Percentiles rank a stretch among this genome's conserved stretches.
These are phyloP conservation scores for Allium fistulosum DNA, from an alignment of 106 monocot species.

Conservation along the genomic window DNA sequence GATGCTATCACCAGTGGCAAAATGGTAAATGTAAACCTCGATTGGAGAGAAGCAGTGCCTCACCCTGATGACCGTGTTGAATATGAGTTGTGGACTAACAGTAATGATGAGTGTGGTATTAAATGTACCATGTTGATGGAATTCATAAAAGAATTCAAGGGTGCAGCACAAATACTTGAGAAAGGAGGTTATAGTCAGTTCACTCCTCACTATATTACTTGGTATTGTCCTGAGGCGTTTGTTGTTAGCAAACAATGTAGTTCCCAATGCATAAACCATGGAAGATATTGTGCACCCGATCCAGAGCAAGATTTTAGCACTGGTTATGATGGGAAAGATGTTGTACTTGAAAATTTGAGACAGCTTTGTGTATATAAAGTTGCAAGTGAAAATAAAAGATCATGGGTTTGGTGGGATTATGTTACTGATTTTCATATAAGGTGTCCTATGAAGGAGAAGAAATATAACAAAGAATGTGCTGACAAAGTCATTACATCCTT, in stretches of 20 bases:
- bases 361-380: conserved; percentile 83
- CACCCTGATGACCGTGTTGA: conserved; percentile 96
- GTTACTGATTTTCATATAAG: conserved; percentile 94
- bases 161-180: conserved; percentile 86
- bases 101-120: conserved; percentile 92
- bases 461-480: conserved; percentile 92
- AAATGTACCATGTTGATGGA: conserved; percentile 87
- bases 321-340: conserved; percentile 94
- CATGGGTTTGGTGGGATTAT: conserved; percentile 98
- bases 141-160: conserved; percentile 78
- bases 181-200: conserved; percentile 81
- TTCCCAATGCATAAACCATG: conserved; percentile 89
- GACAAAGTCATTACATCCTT: conserved; percentile 74
- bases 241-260: conserved; percentile 83
- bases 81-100: conserved; percentile 95
- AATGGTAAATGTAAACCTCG: conserved; percentile 91
- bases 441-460: conserved; percentile 96
- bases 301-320: conserved; percentile 91
- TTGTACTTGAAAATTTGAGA: conserved; percentile 83
- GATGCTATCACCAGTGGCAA: conserved; percentile 56
- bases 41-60: conserved; percentile 96
- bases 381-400: conserved; percentile 69
- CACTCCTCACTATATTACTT: conserved; percentile 97
- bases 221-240: conserved; percentile 89
- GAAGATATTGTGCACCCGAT: conserved; percentile 94